These are phyloP conservation scores for Stemphylium beticola DNA, from an alignment of 2,329 filamentous ascomycete species.

Conservation along the genomic window DNA sequence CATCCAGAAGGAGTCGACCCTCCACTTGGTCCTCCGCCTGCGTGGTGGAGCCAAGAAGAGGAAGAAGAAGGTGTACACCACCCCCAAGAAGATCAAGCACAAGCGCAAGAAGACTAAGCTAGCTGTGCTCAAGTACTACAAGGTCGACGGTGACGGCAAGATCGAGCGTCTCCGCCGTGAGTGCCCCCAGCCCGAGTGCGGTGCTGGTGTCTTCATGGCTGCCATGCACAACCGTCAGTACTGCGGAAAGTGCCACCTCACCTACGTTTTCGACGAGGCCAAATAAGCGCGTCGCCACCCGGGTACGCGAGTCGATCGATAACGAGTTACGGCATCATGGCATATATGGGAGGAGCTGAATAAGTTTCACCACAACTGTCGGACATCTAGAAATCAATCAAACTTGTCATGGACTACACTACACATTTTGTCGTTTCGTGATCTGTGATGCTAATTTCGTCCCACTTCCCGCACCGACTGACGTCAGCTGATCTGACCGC, in stretches of 20 bases:
- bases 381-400: conserved; percentile 36
- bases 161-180: conserved; percentile 99
- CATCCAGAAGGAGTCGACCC: conserved; percentile 99
- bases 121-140: conserved; percentile 99
- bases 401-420: conserved; percentile 25
- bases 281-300: conserved; percentile 52
- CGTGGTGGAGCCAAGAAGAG: conserved; percentile 97
- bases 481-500: background rate
- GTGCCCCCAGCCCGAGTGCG: conserved; percentile 85
- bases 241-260: conserved; percentile 77
- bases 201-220: conserved; percentile 99
- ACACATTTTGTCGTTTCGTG: background rate
- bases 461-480: background rate
- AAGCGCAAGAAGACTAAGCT: conserved; percentile 99
- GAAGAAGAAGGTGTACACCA: conserved; percentile 99
- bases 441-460: background rate
- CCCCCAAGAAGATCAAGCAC: conserved; percentile 99
- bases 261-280: conserved; percentile 73
- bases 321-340: conserved; percentile 35
- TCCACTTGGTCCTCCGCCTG: conserved; percentile 96
- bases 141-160: conserved; percentile 99
- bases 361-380: conserved; percentile 32
- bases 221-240: conserved; percentile 99
- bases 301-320: conserved; percentile 25
- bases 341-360: conserved; percentile 31